Percentiles rank a stretch among this genome's conserved stretches.
phyloP scores from a whole-genome alignment of 352 stramenopile species.

The Phytophthora hybrid region DNA sequence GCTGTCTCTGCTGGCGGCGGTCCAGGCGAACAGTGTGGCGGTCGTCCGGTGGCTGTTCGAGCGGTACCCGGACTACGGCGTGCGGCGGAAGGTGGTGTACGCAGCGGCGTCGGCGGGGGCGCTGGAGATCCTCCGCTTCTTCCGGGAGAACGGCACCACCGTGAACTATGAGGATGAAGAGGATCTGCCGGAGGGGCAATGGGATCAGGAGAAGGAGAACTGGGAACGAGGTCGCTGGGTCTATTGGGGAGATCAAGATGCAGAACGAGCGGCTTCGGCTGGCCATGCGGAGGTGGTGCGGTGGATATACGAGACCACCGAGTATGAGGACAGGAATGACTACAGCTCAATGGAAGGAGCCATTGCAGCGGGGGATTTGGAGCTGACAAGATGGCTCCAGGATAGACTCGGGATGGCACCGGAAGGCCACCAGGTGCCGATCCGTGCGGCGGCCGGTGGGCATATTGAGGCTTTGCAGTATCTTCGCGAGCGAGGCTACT shows the following conservation, averaged over 20 bases:
- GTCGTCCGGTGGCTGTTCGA: constrained; percentile 27
- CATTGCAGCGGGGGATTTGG: not conserved
- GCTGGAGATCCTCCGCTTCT: no score
- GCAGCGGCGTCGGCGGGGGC: no score
- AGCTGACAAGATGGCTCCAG: not conserved
- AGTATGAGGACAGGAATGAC: not conserved
- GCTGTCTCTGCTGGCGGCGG: constrained; percentile 10
- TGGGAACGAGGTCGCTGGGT: not conserved
- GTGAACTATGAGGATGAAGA: not conserved
- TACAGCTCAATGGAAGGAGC: not conserved
- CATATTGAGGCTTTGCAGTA: not conserved
- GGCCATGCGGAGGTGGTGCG: not conserved
- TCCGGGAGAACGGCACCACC: no score
- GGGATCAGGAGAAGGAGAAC: not conserved
- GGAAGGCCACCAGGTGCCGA: not conserved
- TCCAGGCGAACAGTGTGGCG: constrained; percentile 11
- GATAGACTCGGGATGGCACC: not conserved
- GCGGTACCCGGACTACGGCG: constrained; percentile 14
- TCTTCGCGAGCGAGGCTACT: not conserved
- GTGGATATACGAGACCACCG: not conserved
- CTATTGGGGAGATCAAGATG: not conserved
- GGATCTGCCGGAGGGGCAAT: not conserved
- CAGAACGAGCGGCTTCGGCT: not conserved
- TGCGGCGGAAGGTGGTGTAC: no score
- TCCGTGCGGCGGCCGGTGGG: not conserved